Evolutionary conservation across 2,329 filamentous ascomycete species (phyloP), one percentile per base, ranked within the genome.

Genomic region (Pseudopyrenochaeta lycopersici): DNA sequence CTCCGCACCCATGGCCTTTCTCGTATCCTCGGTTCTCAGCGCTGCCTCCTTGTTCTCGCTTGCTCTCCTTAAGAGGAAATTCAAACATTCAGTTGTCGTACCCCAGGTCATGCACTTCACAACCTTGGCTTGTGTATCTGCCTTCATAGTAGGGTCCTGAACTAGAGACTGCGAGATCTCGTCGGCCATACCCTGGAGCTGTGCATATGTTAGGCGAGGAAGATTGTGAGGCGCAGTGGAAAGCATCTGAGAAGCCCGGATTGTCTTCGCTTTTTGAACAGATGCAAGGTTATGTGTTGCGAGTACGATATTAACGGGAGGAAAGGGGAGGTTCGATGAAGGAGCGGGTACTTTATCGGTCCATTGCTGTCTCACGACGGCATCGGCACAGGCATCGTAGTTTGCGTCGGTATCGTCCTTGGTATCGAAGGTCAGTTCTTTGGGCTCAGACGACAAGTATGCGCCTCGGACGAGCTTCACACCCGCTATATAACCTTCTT

Each of bases 161-260:
- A 87, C 71, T 0, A 87, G 72, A 2, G 78, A 76, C 61, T 84
- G 83, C 52, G 89, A 92, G 46, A 98, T 87, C 72, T 97, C 93
- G 65, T 98, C 94, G 1, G 94, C 94, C 94, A 98, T 98, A 35
- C 94, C 93, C 79, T 94, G 90, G 1, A 97, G 84, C 78, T 97
- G 93, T 2, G 90, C 90, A 73, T 91, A 92, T 0, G 78, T 76
- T 9, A 86, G 75, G 2, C 64, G 58, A 0, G 70, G 70, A 1
- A 73, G 63, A 1, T 54, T 36, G 15, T 58, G 46, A 35, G 56
- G 81, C 56, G 35, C 75, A 69, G 3, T 67, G 69, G 52, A 43
- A 29, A 38, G 65, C 61, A 23, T 62, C 44, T 85, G 82, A 17
- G 76, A 61, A 39, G 80, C 77, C 46, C 83, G 81, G 9, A 85